Base-by-base conservation (phyloP, 768 basidiomycete species). In the Rhodotorula babjevae region DNA sequence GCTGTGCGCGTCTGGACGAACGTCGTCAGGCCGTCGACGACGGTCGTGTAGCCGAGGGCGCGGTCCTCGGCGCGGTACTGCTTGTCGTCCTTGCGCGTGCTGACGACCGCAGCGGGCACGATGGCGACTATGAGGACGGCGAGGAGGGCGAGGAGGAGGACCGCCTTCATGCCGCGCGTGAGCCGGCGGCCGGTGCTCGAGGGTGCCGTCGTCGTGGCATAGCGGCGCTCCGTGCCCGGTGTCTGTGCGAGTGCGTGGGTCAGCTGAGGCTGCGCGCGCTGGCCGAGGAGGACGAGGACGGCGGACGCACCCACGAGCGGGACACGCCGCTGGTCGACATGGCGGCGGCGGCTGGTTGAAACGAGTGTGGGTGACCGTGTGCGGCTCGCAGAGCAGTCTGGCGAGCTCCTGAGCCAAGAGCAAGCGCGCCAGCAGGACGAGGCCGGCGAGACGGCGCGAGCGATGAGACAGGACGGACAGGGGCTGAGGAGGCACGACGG, bases 101-200 rank as follows among this genome's bases (percentile, higher is more conserved):
- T 42, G 18, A 69, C 56, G 15, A 69, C 68, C 1, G 62, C 55
- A 6, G 68, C 55, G 4, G 68, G 68, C 10, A 69, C 56, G 33
- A 69, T 50, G 46, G 68, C 68, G 56, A 69, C 23, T 56, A 59
- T 29, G 27, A 69, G n/a, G 33, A 44, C 49, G 36, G 68, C 68
- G 15, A 69, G 36, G 3, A 31, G 29, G 27, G 47, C 56, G 12
- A 62, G 27, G 25, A 44, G 15, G 42, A 59, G 42, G 0, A 55
- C 46, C 14, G 36, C n/a, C 66, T 67, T 61, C 40, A 27, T 40
- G 21, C n/a, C 29, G 11, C 42, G 36, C 1, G 50, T 53, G 29
- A 67, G 49, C 25, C 58, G 12, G 6, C 19, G 10, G 36, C 58
- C n/a, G 8, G 10, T 25, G 11, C 58, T 67, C 9, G 65, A 36